Base-by-base conservation (phyloP, 208 protist species). In the Trypanosoma scelopori region DNA sequence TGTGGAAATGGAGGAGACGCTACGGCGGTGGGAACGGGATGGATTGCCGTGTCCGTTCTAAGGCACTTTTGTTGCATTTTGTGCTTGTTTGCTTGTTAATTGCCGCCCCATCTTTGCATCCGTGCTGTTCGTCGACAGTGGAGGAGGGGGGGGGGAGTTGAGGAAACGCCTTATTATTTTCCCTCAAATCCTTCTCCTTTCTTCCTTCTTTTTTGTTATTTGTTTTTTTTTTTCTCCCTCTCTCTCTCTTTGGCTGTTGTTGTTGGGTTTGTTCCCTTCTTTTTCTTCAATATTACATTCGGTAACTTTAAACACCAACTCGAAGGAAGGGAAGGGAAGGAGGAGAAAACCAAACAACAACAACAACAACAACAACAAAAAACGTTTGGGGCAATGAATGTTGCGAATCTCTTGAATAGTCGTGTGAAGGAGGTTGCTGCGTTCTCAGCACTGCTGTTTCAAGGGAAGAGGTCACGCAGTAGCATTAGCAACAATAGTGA, bases 21-120 rank as follows among this genome's bases (percentile, higher is more conserved):
- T 94, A 59, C 49, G 55, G 48, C 39, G 73, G 49, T 94, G 89
- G 89, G 70, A 91, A 62, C 27, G 28, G 12, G 27, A 68, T 62
- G 88, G 20, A 57, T 73, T 56, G 5, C 85, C 89, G 25, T 70
- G 78, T 5, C 73, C 86, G 28, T 69, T 69, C 16, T 52, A 37
- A 64, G 5, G 7, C 13, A 43, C 23, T 32, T 49, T 16, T 27
- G 11, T 23, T 46, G 37, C 12, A 9, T 43, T 43, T 43, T 15
- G 39, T 43, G 7, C 15, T 43, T 43, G 7, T 43, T 43, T 43
- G 11, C 15, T 43, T 43, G 39, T 15, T 7, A 15, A 15, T 43
- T 15, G 15, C 39, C n/a, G n/a, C n/a, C n/a, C n/a, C n/a, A n/a
- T n/a, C n/a, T n/a, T n/a, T n/a, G n/a, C n/a, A n/a, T n/a, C n/a